Percentiles rank a stretch among this genome's conserved stretches.
Evolutionary conservation across 148 eudicot genomes (phyloP).

Genomic region (Silene latifolia): DNA sequence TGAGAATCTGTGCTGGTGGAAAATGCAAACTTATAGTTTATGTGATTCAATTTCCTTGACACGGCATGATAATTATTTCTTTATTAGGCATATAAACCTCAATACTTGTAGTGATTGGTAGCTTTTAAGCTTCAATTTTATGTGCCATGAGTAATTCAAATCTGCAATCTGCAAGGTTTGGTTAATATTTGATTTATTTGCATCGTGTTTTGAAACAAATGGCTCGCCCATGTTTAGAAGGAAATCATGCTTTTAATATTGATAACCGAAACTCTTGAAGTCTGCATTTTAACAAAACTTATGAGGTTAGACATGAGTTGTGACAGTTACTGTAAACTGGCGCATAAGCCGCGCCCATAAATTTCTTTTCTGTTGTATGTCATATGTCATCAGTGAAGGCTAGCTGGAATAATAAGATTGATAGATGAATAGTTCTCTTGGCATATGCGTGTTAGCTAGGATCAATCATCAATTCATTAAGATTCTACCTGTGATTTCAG

Average conservation of each 20-base stretch:
- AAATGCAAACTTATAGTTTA: neutral
- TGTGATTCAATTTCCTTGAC: neutral
- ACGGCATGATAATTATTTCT: neutral
- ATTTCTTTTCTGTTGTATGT: neutral
- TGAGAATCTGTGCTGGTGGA: no score
- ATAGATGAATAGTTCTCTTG: neutral
- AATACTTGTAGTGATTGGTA: neutral
- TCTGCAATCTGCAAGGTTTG: neutral
- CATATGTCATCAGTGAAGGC: neutral
- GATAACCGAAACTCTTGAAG: neutral
- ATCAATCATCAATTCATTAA: neutral
- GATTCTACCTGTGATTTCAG: slow-evolving; percentile 43
- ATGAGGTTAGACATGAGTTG: neutral
- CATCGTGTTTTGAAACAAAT: neutral
- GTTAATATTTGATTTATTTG: neutral
- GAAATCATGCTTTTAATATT: neutral
- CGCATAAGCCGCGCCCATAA: neutral
- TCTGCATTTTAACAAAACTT: neutral
- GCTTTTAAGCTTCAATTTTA: neutral
- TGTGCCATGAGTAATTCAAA: neutral
- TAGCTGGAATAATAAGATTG: neutral
- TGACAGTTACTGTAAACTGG: neutral
- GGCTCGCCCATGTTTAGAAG: neutral
- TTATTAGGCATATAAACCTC: neutral
- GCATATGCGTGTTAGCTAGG: neutral